Percentiles rank a stretch among this genome's conserved stretches.
Evolutionary conservation across 192 early-diverging fungal species (phyloP).

Genomic region (Coemansia sp.): DNA sequence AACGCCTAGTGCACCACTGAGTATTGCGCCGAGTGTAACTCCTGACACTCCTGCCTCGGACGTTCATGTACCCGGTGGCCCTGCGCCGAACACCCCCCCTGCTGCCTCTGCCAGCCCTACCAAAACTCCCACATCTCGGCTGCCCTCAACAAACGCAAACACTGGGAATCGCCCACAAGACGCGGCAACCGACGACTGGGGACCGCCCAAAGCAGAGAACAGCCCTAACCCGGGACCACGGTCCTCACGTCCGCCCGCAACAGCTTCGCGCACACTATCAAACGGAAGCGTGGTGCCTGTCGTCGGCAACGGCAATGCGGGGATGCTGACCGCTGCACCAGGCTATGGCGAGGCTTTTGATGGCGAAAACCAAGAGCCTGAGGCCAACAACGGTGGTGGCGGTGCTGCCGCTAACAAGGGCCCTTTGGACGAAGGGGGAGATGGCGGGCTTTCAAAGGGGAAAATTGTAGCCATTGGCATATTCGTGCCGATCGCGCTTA

Average conservation of each 20-base stretch:
- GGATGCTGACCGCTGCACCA: not conserved
- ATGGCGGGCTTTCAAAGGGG: conserved; percentile 7
- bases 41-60: not conserved
- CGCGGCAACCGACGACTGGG: not conserved
- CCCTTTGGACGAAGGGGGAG: not conserved
- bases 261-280: not conserved
- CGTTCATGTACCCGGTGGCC: not conserved
- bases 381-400: not conserved
- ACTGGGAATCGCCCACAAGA: not conserved
- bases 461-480: conserved; percentile 20
- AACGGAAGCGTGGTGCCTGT: not conserved
- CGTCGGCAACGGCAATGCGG: not conserved
- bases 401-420: not conserved
- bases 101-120: not conserved
- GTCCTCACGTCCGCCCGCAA: not conserved
- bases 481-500: conserved; percentile 4
- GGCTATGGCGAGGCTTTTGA: not conserved
- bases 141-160: not conserved
- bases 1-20: not conserved
- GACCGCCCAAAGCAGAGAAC: not conserved
- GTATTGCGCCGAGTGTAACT: not conserved
- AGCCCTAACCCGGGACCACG: not conserved
- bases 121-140: not conserved
- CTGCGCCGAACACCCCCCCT: not conserved
- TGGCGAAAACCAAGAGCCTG: not conserved